A percentile compares a stretch with the other conserved stretches of the same genome.
These are phyloP conservation scores for Marchantia paleacea DNA, from an alignment of 225 moss, liverwort and hornwort species.

Conservation along the genomic window DNA sequence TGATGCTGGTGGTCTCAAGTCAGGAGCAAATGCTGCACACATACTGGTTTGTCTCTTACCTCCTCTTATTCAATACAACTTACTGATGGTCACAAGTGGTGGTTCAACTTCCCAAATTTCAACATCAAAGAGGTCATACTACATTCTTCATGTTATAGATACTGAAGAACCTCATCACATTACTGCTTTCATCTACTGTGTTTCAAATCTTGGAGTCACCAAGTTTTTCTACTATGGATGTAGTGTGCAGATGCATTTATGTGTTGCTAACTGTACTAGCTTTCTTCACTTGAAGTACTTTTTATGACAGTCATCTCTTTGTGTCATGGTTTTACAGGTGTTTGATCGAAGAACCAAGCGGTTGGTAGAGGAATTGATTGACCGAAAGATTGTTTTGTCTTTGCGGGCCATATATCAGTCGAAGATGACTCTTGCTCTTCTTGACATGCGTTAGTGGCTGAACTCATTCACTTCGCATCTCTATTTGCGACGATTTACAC, in stretches of 20 bases:
- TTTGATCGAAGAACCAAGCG: slow-evolving; percentile 91
- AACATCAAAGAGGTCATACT: background rate
- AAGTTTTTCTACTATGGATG: background rate
- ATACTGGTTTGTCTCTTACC: slow-evolving; percentile 58
- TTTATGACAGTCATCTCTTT: background rate
- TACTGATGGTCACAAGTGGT: no score
- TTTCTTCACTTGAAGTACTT: background rate
- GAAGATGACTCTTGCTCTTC: slow-evolving; percentile 65
- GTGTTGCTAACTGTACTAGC: background rate
- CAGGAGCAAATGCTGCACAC: slow-evolving; percentile 76
- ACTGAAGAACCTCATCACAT: background rate
- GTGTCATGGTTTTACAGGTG: slow-evolving; percentile 44
- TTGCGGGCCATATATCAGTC: slow-evolving; percentile 97
- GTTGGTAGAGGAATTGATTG: slow-evolving; percentile 87
- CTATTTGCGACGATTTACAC: background rate
- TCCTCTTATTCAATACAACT: no score
- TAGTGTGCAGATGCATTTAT: background rate
- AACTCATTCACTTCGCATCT: no score
- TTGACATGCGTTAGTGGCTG: slow-evolving; percentile 68
- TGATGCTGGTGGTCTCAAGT: slow-evolving; percentile 67
- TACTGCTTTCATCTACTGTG: background rate
- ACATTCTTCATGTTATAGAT: background rate
- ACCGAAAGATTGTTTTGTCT: slow-evolving; percentile 80
- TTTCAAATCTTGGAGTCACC: background rate
- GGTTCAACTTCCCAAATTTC: background rate